Evolutionary conservation across 257 asterid genomes (phyloP).

Genomic region (Verbena officinalis): DNA sequence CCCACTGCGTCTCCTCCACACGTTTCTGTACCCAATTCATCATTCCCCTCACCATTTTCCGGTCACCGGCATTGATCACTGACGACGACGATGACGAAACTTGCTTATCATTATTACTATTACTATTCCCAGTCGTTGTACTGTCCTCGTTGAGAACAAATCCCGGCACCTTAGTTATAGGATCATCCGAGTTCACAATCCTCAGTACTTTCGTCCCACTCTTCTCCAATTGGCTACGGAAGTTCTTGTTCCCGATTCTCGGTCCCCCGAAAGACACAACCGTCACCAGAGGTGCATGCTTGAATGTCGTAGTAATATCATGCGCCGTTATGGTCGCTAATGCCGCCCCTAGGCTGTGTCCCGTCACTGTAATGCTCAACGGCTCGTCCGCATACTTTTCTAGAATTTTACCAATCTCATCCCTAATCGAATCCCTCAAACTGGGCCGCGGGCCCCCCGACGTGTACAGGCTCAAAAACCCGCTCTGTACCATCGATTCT

Average conservation of each 20-base stretch:
- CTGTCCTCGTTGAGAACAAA: slow-evolving; percentile 49
- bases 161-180: slow-evolving; percentile 82
- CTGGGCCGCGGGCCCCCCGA: slow-evolving; percentile 42
- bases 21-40: slow-evolving; percentile 57
- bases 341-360: slow-evolving; percentile 96
- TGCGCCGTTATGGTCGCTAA: slow-evolving; percentile 82
- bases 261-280: slow-evolving; percentile 95
- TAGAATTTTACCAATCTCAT: slow-evolving; percentile 47
- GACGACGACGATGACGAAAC: slow-evolving; percentile 3
- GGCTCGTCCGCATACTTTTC: slow-evolving; percentile 59
- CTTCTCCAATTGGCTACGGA: slow-evolving; percentile 53
- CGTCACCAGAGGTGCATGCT: slow-evolving; percentile 71
- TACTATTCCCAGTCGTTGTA: background rate
- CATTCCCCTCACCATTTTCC: slow-evolving; percentile 28
- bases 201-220: slow-evolving; percentile 68
- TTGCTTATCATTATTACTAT: no score
- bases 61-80: background rate
- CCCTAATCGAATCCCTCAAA: slow-evolving; percentile 45
- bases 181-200: slow-evolving; percentile 77
- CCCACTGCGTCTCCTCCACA: slow-evolving; percentile 70
- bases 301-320: slow-evolving; percentile 61
- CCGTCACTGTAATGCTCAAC: slow-evolving; percentile 83
- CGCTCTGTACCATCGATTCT: slow-evolving; percentile 75
- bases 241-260: slow-evolving; percentile 70
- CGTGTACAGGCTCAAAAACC: slow-evolving; percentile 79